Conservation (phyloP, 1,284 basidiomycete genomes). For the Leccinum solheimii region DNA sequence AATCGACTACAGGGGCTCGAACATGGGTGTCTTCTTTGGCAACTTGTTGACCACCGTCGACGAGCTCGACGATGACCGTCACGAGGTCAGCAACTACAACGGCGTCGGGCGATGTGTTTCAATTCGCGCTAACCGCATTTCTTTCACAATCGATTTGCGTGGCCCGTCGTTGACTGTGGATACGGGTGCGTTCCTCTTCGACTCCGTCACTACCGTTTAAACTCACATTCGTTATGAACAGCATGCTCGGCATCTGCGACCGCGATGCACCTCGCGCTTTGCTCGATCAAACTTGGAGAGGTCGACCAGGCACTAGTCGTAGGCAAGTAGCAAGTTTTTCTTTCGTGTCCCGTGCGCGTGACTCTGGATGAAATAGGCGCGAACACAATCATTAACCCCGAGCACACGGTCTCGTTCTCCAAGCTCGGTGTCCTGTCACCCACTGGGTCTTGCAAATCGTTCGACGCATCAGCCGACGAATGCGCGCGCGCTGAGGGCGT, state of each 20-base stretch:
- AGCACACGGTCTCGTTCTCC: conserved; percentile 33
- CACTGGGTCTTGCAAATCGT: conserved; percentile 50
- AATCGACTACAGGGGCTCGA: conserved; percentile 35
- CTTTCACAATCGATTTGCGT: conserved; percentile 46
- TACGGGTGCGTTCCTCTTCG: conserved; percentile 36
- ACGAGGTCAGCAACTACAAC: conserved; percentile 29
- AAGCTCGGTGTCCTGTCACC: conserved; percentile 41
- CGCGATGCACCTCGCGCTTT: conserved; percentile 49
- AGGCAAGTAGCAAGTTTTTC: conserved; percentile 14
- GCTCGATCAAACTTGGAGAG: conserved; percentile 44
- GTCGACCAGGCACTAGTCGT: conserved; percentile 50
- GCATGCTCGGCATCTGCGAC: conserved; percentile 26
- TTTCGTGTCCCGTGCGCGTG: not conserved
- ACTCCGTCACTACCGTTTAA: not conserved
- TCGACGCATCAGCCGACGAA: conserved; percentile 50
- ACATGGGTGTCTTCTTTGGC: conserved; percentile 36
- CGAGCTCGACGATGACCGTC: conserved; percentile 31
- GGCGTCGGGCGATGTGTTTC: conserved; percentile 30
- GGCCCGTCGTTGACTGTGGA: conserved; percentile 50
- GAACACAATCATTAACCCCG: conserved; percentile 28
- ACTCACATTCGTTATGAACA: too few relatives aligned
- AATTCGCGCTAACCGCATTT: not conserved
- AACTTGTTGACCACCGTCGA: conserved; percentile 30
- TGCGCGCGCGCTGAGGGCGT: conserved; percentile 35
- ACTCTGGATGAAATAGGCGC: conserved; percentile 5